Evolutionary conservation across 495 filamentous ascomycete genomes (phyloP), one percentile per base, ranked within the genome.

Genomic region (Chaetomium fimeti): DNA sequence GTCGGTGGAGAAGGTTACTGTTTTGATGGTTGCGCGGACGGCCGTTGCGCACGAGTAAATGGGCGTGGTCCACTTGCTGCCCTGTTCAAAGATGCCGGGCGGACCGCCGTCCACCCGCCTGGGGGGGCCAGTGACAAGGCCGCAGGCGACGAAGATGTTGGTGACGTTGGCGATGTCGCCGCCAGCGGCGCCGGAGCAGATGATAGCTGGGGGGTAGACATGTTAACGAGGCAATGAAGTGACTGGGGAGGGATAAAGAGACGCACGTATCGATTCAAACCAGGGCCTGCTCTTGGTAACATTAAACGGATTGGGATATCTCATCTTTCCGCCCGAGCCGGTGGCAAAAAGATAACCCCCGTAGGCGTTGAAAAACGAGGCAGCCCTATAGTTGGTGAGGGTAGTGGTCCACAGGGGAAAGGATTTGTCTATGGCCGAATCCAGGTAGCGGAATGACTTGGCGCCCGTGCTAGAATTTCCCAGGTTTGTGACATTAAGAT

Each of bases 31-130:
- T 13, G 79, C 79, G 53, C 74, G 76, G 13, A 74, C 40, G 4
- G 75, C 67, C 2, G 71, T 73, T 16, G 76, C 77, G 66, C 81
- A 83, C 0, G 72, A 62, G 61, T 81, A 79, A 8, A 83, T 65
- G 0, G 79, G 76, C 1, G 66, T 65, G 3, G 70, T 70, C 80
- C 80, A 82, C 3, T 57, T 28, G 47, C 70, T 74, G 2, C 72
- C 74, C 22, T 28, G 58, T 11, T 81, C 76, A 22, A 74, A 73
- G 5, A 75, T 55, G 2, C 72, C 40, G 6, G 68, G 55, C 9
- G 61, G 60, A 13, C 69, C 70, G 5, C 64, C 71, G 54, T 77
- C 73, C 13, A 63, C 48, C 2, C 76, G 70, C 40, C 62, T 48
- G 0, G 80, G 68, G 9, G 72, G 75, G 7, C 78, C 77, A 24